These are phyloP conservation scores for Cytospora piceicola DNA, from an alignment of 2,329 filamentous ascomycete genomes.

Conservation along the genomic window DNA sequence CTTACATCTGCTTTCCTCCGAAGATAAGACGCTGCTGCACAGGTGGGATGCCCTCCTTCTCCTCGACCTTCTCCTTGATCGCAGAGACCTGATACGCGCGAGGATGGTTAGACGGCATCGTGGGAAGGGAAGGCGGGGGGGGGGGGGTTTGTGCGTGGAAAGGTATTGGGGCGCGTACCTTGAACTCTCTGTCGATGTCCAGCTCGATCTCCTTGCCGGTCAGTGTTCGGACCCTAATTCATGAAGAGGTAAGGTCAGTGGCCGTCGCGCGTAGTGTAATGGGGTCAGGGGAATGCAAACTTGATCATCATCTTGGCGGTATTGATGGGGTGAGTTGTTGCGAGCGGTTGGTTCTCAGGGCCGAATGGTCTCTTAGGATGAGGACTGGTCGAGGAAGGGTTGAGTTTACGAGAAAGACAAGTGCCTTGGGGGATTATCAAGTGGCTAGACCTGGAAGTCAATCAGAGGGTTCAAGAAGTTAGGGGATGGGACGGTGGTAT, in stretches of 20 bases:
- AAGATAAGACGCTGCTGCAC: conserved; percentile 96
- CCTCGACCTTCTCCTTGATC: conserved; percentile 99
- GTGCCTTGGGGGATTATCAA: background rate
- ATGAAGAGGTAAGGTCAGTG: conserved; percentile 16
- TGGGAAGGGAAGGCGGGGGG: background rate
- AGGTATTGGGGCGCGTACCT: conserved; percentile 57
- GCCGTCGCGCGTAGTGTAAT: conserved; percentile 3
- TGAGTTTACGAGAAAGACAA: background rate
- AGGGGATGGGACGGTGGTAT: conserved; percentile 35
- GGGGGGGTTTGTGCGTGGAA: too few species aligned
- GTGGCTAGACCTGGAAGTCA: background rate
- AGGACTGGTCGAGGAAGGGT: background rate
- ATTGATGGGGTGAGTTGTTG: background rate
- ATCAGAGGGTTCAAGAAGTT: background rate
- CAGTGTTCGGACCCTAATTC: conserved; percentile 84
- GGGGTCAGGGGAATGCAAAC: conserved; percentile 40
- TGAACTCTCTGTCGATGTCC: conserved; percentile 93
- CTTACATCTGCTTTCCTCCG: conserved; percentile 96
- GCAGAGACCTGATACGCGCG: conserved; percentile 71
- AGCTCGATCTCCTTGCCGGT: conserved; percentile 99
- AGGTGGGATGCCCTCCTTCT: conserved; percentile 97
- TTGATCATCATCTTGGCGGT: conserved; percentile 55
- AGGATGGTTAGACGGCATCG: conserved; percentile 2
- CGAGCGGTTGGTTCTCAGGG: background rate
- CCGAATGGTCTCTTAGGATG: background rate